These are phyloP conservation scores for Sporothrix euskadiensis DNA, from an alignment of 2,329 filamentous ascomycete genomes.

Conservation along the genomic window DNA sequence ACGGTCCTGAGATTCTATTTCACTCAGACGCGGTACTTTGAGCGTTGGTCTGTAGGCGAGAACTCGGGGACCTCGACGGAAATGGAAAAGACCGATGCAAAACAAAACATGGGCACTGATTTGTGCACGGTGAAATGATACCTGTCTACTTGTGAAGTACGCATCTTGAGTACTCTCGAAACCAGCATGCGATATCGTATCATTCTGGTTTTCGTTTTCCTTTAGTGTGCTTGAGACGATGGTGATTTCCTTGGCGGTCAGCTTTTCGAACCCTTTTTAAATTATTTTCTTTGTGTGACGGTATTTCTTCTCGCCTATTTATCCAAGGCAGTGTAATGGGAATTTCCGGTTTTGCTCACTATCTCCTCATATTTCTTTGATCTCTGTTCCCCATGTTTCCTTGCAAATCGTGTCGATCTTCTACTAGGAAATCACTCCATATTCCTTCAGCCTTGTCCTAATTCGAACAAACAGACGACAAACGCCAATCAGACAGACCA, in stretches of 20 bases:
- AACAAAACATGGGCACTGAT: not conserved
- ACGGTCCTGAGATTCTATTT: not conserved
- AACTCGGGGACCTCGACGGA: not conserved
- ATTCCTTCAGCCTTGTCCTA: slow-evolving; percentile 8
- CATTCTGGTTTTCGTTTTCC: not conserved
- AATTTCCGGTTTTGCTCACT: not conserved
- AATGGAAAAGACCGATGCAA: not conserved
- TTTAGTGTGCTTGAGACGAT: not conserved
- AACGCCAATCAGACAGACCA: not conserved
- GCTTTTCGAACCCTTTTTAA: not conserved
- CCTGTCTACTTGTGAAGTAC: not conserved
- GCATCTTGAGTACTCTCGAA: not conserved
- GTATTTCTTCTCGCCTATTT: not conserved
- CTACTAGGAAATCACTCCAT: not conserved
- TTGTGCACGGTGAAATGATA: not conserved
- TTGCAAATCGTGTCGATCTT: slow-evolving; percentile 1
- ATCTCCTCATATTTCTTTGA: not conserved
- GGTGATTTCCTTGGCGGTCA: not conserved
- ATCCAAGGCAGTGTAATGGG: not conserved
- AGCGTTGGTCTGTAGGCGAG: not conserved
- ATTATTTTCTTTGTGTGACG: not conserved
- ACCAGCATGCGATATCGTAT: not conserved
- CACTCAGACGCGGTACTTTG: not conserved
- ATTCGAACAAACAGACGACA: slow-evolving; percentile 3
- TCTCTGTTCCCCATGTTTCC: not conserved